These are phyloP conservation scores for Neopestalotiopsis rosae DNA, from an alignment of 2,329 filamentous ascomycete genomes.

Conservation along the genomic window DNA sequence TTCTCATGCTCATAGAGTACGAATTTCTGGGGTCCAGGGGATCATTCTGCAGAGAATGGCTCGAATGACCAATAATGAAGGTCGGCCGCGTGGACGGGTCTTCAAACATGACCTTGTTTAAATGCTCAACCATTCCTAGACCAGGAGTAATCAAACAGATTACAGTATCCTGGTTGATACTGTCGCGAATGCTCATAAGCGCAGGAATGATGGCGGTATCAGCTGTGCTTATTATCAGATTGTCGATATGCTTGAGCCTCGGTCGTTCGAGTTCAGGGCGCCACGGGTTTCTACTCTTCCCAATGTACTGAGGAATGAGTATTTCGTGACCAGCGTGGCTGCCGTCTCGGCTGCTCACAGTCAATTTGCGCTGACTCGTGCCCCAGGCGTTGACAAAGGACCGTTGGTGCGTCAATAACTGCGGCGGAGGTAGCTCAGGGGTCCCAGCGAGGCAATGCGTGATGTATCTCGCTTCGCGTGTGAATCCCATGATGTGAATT, in stretches of 20 bases:
- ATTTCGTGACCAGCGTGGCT: slow-evolving; percentile 30
- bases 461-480: slow-evolving; percentile 68
- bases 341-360: slow-evolving; percentile 47
- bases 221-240: slow-evolving; percentile 31
- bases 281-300: background rate
- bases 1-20: slow-evolving; percentile 42
- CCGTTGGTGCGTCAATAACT: slow-evolving; percentile 63
- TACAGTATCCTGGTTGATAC: slow-evolving; percentile 65
- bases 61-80: slow-evolving; percentile 74
- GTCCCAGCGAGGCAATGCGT: slow-evolving; percentile 67
- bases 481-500: slow-evolving; percentile 68
- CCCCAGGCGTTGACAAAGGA: slow-evolving; percentile 51
- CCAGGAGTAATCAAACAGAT: slow-evolving; percentile 82
- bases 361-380: slow-evolving; percentile 48
- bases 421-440: slow-evolving; percentile 65
- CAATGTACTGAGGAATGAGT: slow-evolving; percentile 29
- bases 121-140: slow-evolving; percentile 80
- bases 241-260: slow-evolving; percentile 23
- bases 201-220: slow-evolving; percentile 23
- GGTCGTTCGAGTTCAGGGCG: background rate
- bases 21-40: slow-evolving; percentile 38
- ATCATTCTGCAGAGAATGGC: slow-evolving; percentile 41
- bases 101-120: slow-evolving; percentile 74
- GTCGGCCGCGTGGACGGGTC: slow-evolving; percentile 69
- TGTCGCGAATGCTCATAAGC: slow-evolving; percentile 27